Evolutionary conservation across 306 rosid genomes (phyloP).

Genomic region (Begonia loranthoides): DNA sequence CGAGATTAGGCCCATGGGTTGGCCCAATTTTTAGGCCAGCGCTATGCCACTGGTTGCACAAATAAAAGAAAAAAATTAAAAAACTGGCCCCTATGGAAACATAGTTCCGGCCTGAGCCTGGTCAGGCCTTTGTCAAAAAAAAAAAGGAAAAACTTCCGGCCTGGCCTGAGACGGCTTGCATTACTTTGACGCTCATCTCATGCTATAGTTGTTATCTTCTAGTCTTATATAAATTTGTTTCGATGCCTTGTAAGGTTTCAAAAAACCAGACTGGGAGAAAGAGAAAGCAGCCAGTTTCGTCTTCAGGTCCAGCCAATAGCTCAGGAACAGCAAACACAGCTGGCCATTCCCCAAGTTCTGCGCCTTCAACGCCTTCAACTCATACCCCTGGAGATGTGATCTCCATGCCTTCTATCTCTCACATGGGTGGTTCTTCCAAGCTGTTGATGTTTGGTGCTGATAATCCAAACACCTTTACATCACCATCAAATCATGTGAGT

Average conservation of each 20-base stretch:
- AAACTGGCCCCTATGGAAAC: too few species aligned
- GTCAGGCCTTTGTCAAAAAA: too few species aligned
- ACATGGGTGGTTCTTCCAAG: slow-evolving; percentile 75
- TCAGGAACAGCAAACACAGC: slow-evolving; percentile 94
- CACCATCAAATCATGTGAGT: slow-evolving; percentile 91
- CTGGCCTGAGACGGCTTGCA: too few species aligned
- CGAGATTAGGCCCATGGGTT: too few species aligned
- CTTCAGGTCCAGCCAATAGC: slow-evolving; percentile 99
- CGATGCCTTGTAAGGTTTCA: slow-evolving; percentile 43
- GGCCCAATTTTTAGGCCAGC: too few species aligned
- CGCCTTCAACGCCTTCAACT: slow-evolving; percentile 97
- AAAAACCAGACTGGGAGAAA: slow-evolving; percentile 94
- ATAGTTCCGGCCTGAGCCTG: too few species aligned
- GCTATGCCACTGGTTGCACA: too few species aligned
- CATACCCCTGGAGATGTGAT: slow-evolving; percentile 98
- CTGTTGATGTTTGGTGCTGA: slow-evolving; percentile 65
- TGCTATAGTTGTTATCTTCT: too few species aligned
- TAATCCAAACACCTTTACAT: slow-evolving; percentile 71
- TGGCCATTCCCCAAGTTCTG: slow-evolving; percentile 96
- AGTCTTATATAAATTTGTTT: too few species aligned
- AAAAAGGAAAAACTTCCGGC: too few species aligned
- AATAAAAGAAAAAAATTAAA: too few species aligned
- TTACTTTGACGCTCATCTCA: too few species aligned
- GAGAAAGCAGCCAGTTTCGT: slow-evolving; percentile 94
- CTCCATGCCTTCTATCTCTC: slow-evolving; percentile 80